Evolutionary conservation across 176 grass and related monocot genomes (phyloP), one percentile per base, ranked within the genome.

Genomic region (Oryza coarctata): DNA sequence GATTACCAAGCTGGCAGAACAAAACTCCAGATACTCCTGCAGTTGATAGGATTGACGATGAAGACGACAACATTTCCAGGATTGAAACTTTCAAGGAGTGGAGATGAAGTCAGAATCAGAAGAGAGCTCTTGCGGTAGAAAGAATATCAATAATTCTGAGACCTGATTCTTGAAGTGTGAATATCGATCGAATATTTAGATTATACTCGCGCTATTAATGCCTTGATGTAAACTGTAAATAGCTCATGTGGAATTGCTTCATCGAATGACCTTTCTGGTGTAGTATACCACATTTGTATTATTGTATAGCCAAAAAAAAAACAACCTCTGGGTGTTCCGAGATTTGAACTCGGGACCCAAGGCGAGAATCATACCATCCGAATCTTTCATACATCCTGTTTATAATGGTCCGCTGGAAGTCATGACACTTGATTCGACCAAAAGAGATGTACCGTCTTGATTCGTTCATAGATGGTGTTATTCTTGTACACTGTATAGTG

Each of bases 351-450:
- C 50, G 50, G 50, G 50, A 3, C 50, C 50, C 49, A 52, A 55
- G n/a, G 18, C 7, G 6, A 55, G 50, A 55, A 55, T 55, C 49
- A 47, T 49, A 49, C 45, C 45, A 18, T 12, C 43, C 17, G 45
- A 17, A 49, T 26, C 23, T 63, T 80, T 47, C 30, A 15, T 47
- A 39, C 64, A 25, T 80, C 50, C 80, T 43, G 60, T 79, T 65
- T 75, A 88, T 73, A 80, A 63, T 26, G 32, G 39, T 62, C 87
- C 76, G 80, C 30, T 84, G 81, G 62, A 55, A 80, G 31, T 68
- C 62, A 12, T 69, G 61, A 67, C 20, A 70, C 10, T 36, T 62
- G n/a, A 4, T 80, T 75, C 47, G 69, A 52, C 70, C 12, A 7
- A 45, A 47, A 38, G 15, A 29, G 14, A 68, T 39, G 9, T 74